Base-by-base conservation (phyloP, 2,329 filamentous ascomycete species). In the Nigrospora sphaerica region DNA sequence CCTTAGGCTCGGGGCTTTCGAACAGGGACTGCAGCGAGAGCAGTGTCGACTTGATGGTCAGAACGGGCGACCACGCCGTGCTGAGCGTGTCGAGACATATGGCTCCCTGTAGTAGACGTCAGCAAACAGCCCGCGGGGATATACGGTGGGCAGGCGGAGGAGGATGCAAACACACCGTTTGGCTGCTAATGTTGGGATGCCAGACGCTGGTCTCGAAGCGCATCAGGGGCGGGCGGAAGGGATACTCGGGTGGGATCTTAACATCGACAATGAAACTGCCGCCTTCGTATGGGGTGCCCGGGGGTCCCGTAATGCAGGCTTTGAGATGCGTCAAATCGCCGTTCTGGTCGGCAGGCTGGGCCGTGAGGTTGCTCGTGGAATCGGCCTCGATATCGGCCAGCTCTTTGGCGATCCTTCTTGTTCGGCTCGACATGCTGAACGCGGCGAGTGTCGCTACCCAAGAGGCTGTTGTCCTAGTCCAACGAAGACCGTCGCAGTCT, bases 141-240 rank as follows among this genome's bases (percentile, higher is more conserved):
- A 33, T 28, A 12, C 18, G 16, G 9, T 1, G 9, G 23, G 18
- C 9, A 32, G 18, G 23, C n/a, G 19, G 13, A 32, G 14, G 19
- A 31, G n/a, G 16, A 31, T 13, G 32, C 18, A 10, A 16, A 74
- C 83, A 61, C 70, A 95, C 90, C 36, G 91, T 96, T 63, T 93
- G 86, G 60, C 86, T 92, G 75, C 88, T 95, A 69, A 98, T 81
- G 62, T 98, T 98, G 32, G 93, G 93, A 65, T 98, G 93, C 91
- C 91, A 98, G 57, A 97, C 85, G 67, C 85, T 91, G 53, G 93
- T 98, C 53, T 85, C 80, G 62, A 97, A 97, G 58, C 81, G 85
- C 86, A 98, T 97, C 49, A 80, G 67, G 5, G 93, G 93, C 4
- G 92, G 88, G 57, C 90, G 86, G 72, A 98, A 98, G 0, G 93